phyloP scores from a whole-genome alignment of 495 filamentous ascomycete genomes.

The Tuber umbilicatum region DNA sequence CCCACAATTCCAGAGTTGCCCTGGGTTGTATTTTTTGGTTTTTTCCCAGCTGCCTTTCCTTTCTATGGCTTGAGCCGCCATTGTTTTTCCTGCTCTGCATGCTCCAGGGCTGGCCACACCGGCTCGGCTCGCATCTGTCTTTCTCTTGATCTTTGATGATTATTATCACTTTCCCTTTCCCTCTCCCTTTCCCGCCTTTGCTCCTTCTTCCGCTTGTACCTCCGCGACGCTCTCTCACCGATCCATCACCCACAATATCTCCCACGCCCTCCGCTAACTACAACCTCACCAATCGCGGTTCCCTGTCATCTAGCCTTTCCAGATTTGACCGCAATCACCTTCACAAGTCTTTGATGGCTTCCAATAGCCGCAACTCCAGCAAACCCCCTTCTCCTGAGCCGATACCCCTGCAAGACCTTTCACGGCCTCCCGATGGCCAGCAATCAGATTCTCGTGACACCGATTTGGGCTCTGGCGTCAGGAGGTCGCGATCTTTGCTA shows the following conservation, averaged over 20 bases:
- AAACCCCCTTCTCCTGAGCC: conserved; percentile 55
- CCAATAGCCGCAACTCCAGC: conserved; percentile 50
- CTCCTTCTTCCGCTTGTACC: background rate
- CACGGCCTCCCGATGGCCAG: conserved; percentile 52
- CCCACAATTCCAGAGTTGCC: background rate
- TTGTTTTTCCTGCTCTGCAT: background rate
- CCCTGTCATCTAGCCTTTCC: background rate
- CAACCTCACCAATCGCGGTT: background rate
- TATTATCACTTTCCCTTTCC: background rate
- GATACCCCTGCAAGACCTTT: conserved; percentile 79
- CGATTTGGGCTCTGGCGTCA: conserved; percentile 17
- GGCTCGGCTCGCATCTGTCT: background rate
- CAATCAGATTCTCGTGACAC: conserved; percentile 5
- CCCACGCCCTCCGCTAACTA: background rate
- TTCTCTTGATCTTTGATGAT: background rate
- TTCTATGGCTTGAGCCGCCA: background rate
- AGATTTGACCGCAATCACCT: background rate
- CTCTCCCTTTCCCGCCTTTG: background rate
- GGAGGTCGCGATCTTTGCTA: conserved; percentile 41
- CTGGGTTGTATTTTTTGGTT: background rate
- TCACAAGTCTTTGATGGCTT: conserved; percentile 49
- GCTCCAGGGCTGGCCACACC: background rate
- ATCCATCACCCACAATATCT: conserved; percentile 5
- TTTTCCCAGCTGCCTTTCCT: background rate
- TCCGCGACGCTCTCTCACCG: background rate